These are phyloP conservation scores for Durio zibethinus DNA, from an alignment of 345 rosid species.

Conservation along the genomic window DNA sequence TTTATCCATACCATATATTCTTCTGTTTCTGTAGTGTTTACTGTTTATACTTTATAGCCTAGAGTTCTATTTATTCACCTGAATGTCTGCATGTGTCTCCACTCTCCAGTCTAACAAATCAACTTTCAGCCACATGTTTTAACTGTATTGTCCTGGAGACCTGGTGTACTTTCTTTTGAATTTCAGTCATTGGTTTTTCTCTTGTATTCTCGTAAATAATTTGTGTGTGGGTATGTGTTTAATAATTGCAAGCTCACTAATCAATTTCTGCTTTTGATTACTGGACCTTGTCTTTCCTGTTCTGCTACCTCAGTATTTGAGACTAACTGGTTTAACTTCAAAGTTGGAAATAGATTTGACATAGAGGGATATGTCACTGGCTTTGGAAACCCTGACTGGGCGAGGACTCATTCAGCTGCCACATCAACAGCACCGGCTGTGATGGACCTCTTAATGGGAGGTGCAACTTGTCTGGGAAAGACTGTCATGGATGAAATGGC, in stretches of 20 bases:
- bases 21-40: no score
- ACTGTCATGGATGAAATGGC: slow-evolving; percentile 98
- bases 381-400: slow-evolving; percentile 96
- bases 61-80: no score
- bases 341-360: slow-evolving; percentile 55
- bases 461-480: slow-evolving; percentile 70
- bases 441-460: slow-evolving; percentile 55
- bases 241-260: neutral
- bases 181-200: no score
- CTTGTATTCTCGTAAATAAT: no score
- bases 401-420: slow-evolving; percentile 70
- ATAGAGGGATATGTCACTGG: slow-evolving; percentile 79
- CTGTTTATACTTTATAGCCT: no score
- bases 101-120: no score
- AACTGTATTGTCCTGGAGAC: no score
- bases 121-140: no score
- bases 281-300: neutral
- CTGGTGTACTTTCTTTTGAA: no score
- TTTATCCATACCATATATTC: no score
- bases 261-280: neutral
- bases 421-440: slow-evolving; percentile 70
- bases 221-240: no score
- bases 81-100: no score
- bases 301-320: neutral
- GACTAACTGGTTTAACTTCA: neutral